Evolutionary conservation across 805 yeast species (phyloP).

Genomic region (Sugiyamaella marilandica): DNA sequence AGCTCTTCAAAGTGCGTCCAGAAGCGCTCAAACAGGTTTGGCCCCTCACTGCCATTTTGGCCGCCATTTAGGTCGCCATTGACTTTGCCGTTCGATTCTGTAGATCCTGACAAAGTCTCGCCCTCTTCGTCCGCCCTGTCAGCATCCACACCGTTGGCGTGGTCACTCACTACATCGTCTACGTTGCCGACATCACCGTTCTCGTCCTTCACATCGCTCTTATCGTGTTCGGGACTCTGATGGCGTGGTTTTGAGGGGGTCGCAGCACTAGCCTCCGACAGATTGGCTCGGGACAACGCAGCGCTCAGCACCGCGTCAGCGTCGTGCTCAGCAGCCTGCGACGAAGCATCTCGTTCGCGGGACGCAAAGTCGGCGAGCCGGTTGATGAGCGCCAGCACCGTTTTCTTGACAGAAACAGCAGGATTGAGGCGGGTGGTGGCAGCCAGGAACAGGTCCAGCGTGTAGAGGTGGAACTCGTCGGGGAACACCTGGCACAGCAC

Average conservation of each 20-base stretch:
- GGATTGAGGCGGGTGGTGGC: slow-evolving; percentile 67
- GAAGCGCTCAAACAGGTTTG: slow-evolving; percentile 54
- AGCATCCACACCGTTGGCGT: background rate
- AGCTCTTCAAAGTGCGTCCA: slow-evolving; percentile 60
- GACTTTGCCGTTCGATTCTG: slow-evolving; percentile 8
- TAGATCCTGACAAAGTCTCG: slow-evolving; percentile 17
- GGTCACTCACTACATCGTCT: background rate
- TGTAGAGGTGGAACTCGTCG: slow-evolving; percentile 77
- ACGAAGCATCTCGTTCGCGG: slow-evolving; percentile 15
- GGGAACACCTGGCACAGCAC: slow-evolving; percentile 94
- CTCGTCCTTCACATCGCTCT: slow-evolving; percentile 8
- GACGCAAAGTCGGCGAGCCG: slow-evolving; percentile 38
- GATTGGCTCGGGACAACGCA: slow-evolving; percentile 2
- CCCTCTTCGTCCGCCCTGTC: slow-evolving; percentile 6
- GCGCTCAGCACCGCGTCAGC: slow-evolving; percentile 13
- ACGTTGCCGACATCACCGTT: no score
- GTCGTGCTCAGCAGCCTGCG: background rate
- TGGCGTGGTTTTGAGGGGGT: background rate
- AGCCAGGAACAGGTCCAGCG: slow-evolving; percentile 61
- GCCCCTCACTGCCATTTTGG: no score
- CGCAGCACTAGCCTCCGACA: background rate
- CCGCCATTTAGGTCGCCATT: no score
- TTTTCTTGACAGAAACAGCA: slow-evolving; percentile 58
- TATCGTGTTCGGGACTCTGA: slow-evolving; percentile 3
- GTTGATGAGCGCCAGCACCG: slow-evolving; percentile 66